Base-by-base conservation (phyloP, 768 basidiomycete species). In the Suillus clintonianus region DNA sequence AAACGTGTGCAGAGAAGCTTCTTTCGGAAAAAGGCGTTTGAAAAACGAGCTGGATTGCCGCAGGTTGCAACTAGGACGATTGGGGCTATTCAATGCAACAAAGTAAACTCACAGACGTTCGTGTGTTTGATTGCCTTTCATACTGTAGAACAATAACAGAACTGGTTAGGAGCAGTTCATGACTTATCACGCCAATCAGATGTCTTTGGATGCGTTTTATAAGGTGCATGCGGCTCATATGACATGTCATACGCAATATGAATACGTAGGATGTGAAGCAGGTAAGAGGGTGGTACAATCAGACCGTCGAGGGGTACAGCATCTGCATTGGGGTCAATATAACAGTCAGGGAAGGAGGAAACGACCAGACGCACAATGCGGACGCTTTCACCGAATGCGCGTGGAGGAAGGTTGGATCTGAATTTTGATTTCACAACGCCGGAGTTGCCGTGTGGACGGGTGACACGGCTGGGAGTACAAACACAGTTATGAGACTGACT, bases 381-480 rank as follows among this genome's bases (percentile, higher is more conserved):
- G 77, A 95, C 90, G 72, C 86, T 86, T 62, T 95, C 95, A 80
- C 96, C 97, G 78, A 99, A 97, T 65, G 91, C 87, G 71, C 90
- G 90, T 67, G 97, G 94, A 69, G 97, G 96, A 69, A 99, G 89
- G 86, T 99, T 99, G 72, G 87, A 87, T 67, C 85, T 84, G 88
- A 98, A 98, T 86, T 97, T 97, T 81, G 93, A 89, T 82, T 96
- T 95, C 71, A 98, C 96, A 71, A 95, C 94, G 74, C 97, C 97
- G 68, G 89, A 92, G 79, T 88, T 91, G 69, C 97, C 96, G 79
- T 98, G 95, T 69, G 95, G 86, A 74, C 95, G 91, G 65, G 95
- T 95, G 67, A 97, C 88, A 71, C 95, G 94, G 74, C 94, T 94
- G 59, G 11, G 2, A 22, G 43, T 50, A 30, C 8, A 54, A 63